Conservation (phyloP, 257 asterid genomes). For the Echium plantagineum region DNA sequence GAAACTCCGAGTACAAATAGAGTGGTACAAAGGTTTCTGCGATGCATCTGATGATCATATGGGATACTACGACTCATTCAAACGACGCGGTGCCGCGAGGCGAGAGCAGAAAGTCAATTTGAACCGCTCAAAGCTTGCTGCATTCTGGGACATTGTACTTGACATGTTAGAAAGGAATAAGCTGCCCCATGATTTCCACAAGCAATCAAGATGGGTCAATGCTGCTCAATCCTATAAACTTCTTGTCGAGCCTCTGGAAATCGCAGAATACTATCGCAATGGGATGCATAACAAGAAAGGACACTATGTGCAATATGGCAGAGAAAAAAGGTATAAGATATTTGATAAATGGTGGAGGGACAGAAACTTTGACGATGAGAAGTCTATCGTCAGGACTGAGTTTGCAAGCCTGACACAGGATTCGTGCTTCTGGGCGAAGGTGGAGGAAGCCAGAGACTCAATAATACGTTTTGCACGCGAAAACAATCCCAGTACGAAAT, state of each 20-base stretch:
- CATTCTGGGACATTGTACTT: constrained; percentile 60
- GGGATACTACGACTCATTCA: constrained; percentile 83
- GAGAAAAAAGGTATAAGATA: constrained; percentile 57
- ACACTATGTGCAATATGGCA: constrained; percentile 61
- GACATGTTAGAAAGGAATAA: constrained; percentile 53
- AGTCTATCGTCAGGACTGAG: constrained; percentile 40
- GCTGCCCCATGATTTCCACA: constrained; percentile 70
- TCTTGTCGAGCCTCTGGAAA: constrained; percentile 82
- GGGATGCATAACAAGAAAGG: constrained; percentile 59
- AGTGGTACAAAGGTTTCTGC: constrained; percentile 66
- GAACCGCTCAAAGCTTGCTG: constrained; percentile 42
- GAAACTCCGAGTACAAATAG: constrained; percentile 65
- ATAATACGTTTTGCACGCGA: constrained; percentile 30
- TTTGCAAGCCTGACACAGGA: constrained; percentile 73
- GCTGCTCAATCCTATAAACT: constrained; percentile 65
- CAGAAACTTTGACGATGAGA: constrained; percentile 33
- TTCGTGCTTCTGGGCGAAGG: constrained; percentile 84
- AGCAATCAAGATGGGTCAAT: constrained; percentile 50
- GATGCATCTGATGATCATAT: constrained; percentile 53
- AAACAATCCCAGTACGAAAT: constrained; percentile 28
- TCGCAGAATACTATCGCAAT: constrained; percentile 62
- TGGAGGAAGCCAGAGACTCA: constrained; percentile 64
- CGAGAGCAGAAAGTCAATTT: constrained; percentile 39
- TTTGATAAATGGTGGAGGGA: constrained; percentile 87
- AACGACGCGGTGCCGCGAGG: constrained; percentile 48